phyloP scores from a whole-genome alignment of 306 rosid genomes.

The Sphenostylis stenocarpa region DNA sequence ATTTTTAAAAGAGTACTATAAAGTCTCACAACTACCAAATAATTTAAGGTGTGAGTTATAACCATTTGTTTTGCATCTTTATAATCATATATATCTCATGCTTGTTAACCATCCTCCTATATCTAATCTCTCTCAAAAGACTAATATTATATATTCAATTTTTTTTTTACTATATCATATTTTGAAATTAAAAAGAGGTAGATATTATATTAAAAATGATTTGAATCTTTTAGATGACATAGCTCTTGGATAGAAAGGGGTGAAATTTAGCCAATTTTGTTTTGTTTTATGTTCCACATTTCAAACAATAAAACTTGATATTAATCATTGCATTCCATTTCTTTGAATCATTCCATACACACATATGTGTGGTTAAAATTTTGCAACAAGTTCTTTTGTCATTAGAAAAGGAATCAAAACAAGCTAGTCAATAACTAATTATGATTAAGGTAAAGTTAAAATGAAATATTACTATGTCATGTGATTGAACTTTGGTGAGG shows the following conservation, averaged over 20 bases:
- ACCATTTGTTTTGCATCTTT: no score
- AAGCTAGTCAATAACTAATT: neutral
- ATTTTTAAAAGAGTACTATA: neutral
- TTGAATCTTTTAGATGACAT: no score
- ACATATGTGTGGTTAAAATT: neutral
- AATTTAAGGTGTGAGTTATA: neutral
- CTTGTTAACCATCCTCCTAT: no score
- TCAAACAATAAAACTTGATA: neutral
- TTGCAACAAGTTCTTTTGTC: neutral
- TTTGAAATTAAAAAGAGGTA: neutral
- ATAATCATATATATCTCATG: no score
- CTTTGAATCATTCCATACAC: neutral
- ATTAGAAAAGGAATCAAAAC: neutral
- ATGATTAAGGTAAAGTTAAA: neutral
- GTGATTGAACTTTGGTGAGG: neutral
- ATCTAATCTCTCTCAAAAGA: no score
- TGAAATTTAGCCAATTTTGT: neutral
- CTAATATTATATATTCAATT: no score
- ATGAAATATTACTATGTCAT: neutral
- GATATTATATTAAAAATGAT: no score
- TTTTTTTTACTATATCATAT: no score
- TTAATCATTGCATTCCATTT: neutral
- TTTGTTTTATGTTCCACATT: neutral
- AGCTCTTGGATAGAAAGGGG: no score
- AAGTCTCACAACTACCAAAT: neutral